Conservation (phyloP, 192 early-diverging fungal genomes). For the Coemansia sp. region DNA sequence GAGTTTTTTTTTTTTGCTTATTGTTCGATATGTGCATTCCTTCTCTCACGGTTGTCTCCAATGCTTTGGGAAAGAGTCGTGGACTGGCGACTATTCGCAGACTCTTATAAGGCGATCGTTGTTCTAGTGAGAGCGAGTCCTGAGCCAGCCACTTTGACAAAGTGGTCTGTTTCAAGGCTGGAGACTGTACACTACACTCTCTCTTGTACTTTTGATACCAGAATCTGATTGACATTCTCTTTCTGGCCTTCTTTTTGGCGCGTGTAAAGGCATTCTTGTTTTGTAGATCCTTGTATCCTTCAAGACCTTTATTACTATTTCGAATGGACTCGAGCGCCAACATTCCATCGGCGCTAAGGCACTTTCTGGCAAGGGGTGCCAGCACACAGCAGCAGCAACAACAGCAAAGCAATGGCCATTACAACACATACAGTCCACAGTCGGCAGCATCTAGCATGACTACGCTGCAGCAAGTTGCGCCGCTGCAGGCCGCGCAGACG, state of each 20-base stretch:
- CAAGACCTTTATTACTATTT: background rate
- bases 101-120: too few species aligned
- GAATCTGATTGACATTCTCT: background rate
- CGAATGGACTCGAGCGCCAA: slow-evolving; percentile 36
- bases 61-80: too few species aligned
- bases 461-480: slow-evolving; percentile 26
- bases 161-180: too few species aligned
- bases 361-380: slow-evolving; percentile 38
- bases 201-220: background rate
- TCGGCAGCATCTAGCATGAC: slow-evolving; percentile 43
- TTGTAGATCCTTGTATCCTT: slow-evolving; percentile 3
- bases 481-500: slow-evolving; percentile 5
- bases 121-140: too few species aligned
- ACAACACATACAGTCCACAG: slow-evolving; percentile 27
- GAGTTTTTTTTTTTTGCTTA: too few species aligned
- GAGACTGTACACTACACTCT: background rate
- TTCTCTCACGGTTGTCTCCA: too few species aligned
- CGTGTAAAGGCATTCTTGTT: background rate
- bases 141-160: too few species aligned
- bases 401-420: slow-evolving; percentile 15
- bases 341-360: slow-evolving; percentile 43
- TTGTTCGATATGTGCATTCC: too few species aligned
- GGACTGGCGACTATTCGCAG: too few species aligned
- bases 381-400: slow-evolving; percentile 20
- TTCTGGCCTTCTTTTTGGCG: background rate